phyloP scores from a whole-genome alignment of 768 basidiomycete genomes.

The Filobasidium wieringae region DNA sequence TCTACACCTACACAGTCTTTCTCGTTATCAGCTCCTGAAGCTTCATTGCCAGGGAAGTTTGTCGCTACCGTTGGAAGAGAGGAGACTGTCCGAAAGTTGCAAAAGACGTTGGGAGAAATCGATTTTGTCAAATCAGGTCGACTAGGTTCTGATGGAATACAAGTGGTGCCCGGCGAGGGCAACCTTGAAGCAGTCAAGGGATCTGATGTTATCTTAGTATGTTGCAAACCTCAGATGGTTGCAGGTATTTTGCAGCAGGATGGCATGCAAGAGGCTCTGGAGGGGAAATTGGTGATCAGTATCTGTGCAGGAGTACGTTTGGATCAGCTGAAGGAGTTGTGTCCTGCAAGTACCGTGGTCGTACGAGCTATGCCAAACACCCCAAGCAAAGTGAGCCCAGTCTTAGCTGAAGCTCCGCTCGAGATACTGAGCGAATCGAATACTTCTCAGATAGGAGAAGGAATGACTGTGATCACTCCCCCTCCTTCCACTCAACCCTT shows the following conservation, averaged over 20 bases:
- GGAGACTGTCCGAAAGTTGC: constrained; percentile 60
- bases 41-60: constrained; percentile 64
- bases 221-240: constrained; percentile 89
- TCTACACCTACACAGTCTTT: constrained; percentile 50
- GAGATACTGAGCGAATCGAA: background rate
- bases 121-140: background rate
- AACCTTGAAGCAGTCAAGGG: constrained; percentile 62
- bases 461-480: constrained; percentile 88
- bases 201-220: constrained; percentile 76
- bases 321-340: constrained; percentile 55
- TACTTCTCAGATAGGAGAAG: constrained; percentile 73
- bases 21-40: constrained; percentile 43
- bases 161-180: constrained; percentile 51
- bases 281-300: constrained; percentile 84
- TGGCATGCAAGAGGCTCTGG: constrained; percentile 71
- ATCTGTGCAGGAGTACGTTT: constrained; percentile 96
- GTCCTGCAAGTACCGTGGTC: constrained; percentile 49
- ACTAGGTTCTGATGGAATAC: constrained; percentile 44
- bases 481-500: constrained; percentile 50
- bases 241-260: constrained; percentile 56
- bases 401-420: background rate
- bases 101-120: constrained; percentile 49
- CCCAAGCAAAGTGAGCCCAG: constrained; percentile 64
- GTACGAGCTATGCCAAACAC: constrained; percentile 98
- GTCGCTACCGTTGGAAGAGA: constrained; percentile 74